Percentiles rank a stretch among this genome's conserved stretches.
Conservation (phyloP, 139 green algal species). For the Micractinium conductrix region DNA sequence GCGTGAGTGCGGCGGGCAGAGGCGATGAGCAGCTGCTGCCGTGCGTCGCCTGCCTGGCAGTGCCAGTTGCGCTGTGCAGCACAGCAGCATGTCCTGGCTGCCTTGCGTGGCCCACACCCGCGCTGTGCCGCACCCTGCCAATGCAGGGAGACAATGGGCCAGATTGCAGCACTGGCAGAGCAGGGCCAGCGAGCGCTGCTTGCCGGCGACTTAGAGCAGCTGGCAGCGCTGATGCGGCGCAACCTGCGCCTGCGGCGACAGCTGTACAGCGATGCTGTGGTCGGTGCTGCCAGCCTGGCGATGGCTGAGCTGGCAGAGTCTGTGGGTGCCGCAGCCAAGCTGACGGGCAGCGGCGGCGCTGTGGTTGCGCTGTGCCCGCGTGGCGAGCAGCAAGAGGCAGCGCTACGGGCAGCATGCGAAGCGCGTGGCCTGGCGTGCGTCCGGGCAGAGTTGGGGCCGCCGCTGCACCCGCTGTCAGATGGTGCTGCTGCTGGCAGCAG, state of each 20-base stretch:
- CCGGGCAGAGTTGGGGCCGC: conserved; percentile 17
- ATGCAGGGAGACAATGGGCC: conserved; percentile 58
- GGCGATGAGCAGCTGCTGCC: too few species aligned
- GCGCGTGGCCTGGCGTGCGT: conserved; percentile 21
- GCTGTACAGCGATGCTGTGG: conserved; percentile 75
- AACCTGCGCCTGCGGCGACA: conserved; percentile 79
- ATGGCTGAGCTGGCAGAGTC: conserved; percentile 80
- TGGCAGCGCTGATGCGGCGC: conserved; percentile 72
- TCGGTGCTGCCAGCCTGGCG: conserved; percentile 75
- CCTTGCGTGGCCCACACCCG: background rate
- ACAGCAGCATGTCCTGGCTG: too few species aligned
- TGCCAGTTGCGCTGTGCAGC: too few species aligned
- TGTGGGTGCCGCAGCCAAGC: conserved; percentile 83
- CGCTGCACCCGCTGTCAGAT: conserved; percentile 12
- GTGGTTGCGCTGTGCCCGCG: conserved; percentile 71
- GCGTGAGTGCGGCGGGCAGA: background rate
- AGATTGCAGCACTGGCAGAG: conserved; percentile 65
- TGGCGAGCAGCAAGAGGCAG: conserved; percentile 40
- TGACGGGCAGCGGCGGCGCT: conserved; percentile 87
- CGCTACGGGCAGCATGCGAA: conserved; percentile 36
- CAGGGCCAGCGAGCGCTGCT: conserved; percentile 62
- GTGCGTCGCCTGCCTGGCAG: too few species aligned
- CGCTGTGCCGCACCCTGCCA: background rate
- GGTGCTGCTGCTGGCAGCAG: too few species aligned
- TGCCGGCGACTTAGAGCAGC: conserved; percentile 29